These are phyloP conservation scores for Glycine soja DNA, from an alignment of 306 rosid species.

Conservation along the genomic window DNA sequence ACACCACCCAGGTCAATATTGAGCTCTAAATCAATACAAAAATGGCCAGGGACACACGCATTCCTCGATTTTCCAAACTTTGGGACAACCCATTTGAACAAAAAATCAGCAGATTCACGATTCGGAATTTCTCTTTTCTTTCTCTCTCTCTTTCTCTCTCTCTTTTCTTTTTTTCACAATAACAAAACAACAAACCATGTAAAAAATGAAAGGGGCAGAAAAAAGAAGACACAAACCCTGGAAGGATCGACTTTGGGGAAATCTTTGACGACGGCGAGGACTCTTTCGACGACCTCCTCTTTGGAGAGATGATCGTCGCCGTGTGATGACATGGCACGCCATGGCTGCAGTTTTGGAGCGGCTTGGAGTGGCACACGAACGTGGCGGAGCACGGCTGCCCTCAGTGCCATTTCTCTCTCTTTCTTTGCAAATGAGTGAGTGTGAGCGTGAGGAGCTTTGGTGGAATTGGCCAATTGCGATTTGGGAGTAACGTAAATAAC, in stretches of 20 bases:
- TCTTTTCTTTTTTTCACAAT: neutral
- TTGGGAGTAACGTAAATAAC: neutral
- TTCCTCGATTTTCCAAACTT: neutral
- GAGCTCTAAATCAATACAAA: neutral
- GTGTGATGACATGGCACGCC: constrained; percentile 70
- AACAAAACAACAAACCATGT: neutral
- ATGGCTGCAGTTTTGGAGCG: constrained; percentile 39
- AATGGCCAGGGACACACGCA: neutral
- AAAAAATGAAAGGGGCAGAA: constrained; percentile 18
- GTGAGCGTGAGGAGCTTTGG: neutral
- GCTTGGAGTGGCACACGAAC: constrained; percentile 67
- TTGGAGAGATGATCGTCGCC: constrained; percentile 74
- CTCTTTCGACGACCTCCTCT: constrained; percentile 77
- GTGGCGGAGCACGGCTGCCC: constrained; percentile 89
- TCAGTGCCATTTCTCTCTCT: constrained; percentile 72
- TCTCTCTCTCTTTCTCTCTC: too few relatives aligned
- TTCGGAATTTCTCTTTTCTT: too few relatives aligned
- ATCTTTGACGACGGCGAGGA: constrained; percentile 81
- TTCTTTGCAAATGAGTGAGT: neutral
- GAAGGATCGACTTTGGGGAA: constrained; percentile 96
- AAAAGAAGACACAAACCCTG: constrained; percentile 54
- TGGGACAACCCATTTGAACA: too few relatives aligned
- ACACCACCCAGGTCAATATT: neutral
- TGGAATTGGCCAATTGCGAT: neutral
- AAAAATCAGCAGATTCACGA: too few relatives aligned